Evolutionary conservation across 345 rosid genomes (phyloP).

Genomic region (Citrus cavaleriei): DNA sequence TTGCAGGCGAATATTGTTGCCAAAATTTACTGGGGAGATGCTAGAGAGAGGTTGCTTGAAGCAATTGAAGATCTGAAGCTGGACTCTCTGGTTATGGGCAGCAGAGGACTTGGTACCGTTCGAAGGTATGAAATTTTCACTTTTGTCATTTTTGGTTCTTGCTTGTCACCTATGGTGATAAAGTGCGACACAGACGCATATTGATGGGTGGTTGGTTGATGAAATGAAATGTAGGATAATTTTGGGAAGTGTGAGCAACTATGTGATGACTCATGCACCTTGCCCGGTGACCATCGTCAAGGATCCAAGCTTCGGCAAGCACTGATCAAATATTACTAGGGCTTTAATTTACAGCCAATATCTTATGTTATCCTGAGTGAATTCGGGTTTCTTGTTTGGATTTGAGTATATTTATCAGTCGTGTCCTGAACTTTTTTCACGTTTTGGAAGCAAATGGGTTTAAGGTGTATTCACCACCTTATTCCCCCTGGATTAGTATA

Average conservation of each 20-base stretch:
- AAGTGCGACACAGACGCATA: neutral
- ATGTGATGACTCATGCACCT: slow-evolving; percentile 41
- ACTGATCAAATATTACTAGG: neutral
- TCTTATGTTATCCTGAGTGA: neutral
- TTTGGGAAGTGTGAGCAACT: slow-evolving; percentile 67
- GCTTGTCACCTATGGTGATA: neutral
- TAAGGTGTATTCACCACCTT: no score
- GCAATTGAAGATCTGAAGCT: slow-evolving; percentile 74
- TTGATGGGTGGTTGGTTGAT: neutral
- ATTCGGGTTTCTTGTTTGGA: neutral
- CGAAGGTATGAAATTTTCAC: slow-evolving; percentile 42
- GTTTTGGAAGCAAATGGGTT: neutral
- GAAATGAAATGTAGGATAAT: slow-evolving; percentile 56
- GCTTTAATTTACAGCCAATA: neutral
- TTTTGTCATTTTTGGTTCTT: no score
- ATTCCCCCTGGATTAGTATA: no score
- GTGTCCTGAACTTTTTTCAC: neutral
- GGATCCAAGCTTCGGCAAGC: slow-evolving; percentile 15
- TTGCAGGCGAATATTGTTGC: slow-evolving; percentile 45
- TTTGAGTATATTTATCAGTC: neutral
- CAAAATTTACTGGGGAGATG: slow-evolving; percentile 90
- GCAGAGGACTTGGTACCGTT: slow-evolving; percentile 91
- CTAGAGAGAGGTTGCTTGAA: slow-evolving; percentile 79
- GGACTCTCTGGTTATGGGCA: slow-evolving; percentile 86
- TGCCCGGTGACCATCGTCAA: slow-evolving; percentile 64